phyloP scores from a whole-genome alignment of 139 green algal genomes.

The Coelastrella sp. region DNA sequence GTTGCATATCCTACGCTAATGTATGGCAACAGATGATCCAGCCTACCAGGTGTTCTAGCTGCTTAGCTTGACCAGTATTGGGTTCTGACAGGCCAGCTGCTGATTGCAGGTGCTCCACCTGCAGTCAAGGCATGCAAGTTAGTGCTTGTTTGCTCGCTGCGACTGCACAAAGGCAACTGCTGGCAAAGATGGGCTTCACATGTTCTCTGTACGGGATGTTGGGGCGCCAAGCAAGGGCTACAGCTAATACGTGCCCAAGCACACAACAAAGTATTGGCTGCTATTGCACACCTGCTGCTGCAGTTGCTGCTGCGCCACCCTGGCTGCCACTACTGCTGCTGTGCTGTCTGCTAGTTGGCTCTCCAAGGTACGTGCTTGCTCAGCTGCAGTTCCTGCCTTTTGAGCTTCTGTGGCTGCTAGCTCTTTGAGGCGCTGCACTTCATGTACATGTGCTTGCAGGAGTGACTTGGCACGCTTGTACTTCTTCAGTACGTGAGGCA shows the following conservation, averaged over 20 bases:
- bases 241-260: no score
- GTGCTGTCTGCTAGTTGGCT: neutral
- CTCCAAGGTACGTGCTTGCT: slow-evolving; percentile 14
- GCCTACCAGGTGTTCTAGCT: neutral
- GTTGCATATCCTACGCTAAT: neutral
- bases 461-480: slow-evolving; percentile 37
- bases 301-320: neutral
- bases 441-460: slow-evolving; percentile 25
- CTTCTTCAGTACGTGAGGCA: slow-evolving; percentile 30
- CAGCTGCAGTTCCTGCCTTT: neutral
- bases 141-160: neutral
- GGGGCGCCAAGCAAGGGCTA: no score
- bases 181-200: no score
- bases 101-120: neutral
- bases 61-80: neutral
- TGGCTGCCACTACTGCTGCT: slow-evolving; percentile 1
- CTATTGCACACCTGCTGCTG: slow-evolving; percentile 30
- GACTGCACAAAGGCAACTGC: neutral
- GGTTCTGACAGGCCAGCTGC: no score
- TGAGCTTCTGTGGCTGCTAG: neutral
- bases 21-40: neutral
- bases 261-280: no score
- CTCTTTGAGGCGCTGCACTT: slow-evolving; percentile 35
- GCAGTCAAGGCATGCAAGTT: neutral
- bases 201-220: no score